These are phyloP conservation scores for Cyclostephanos tholiformis DNA, from an alignment of 108 stramenopile species.

Conservation along the genomic window DNA sequence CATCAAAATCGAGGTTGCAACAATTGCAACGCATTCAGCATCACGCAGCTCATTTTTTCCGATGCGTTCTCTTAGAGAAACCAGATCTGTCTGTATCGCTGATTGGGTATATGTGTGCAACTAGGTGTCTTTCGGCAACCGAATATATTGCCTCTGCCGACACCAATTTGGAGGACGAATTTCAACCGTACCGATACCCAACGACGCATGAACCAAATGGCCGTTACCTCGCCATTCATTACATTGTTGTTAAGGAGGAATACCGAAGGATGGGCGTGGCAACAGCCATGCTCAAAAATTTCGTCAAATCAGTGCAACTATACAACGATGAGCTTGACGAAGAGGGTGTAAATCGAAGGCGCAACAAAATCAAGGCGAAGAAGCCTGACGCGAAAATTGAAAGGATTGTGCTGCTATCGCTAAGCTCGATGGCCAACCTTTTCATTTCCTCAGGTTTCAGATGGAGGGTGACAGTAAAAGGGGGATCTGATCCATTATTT, in stretches of 20 bases:
- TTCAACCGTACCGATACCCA: slow-evolving; percentile 18
- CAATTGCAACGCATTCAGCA: slow-evolving; percentile 88
- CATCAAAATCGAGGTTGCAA: slow-evolving; percentile 76
- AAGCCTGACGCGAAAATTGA: slow-evolving; percentile 27
- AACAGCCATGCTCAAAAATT: slow-evolving; percentile 65
- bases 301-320: slow-evolving; percentile 53
- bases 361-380: slow-evolving; percentile 22
- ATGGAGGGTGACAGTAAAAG: slow-evolving; percentile 43
- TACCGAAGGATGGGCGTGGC: slow-evolving; percentile 65
- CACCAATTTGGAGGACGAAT: neutral
- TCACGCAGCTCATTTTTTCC: slow-evolving; percentile 81
- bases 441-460: slow-evolving; percentile 76
- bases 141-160: slow-evolving; percentile 10
- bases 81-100: neutral
- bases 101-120: slow-evolving; percentile 42
- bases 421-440: slow-evolving; percentile 63
- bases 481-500: slow-evolving; percentile 70
- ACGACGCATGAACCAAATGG: slow-evolving; percentile 76
- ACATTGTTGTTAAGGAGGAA: slow-evolving; percentile 70
- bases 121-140: slow-evolving; percentile 20
- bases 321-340: slow-evolving; percentile 25
- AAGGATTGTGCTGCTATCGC: slow-evolving; percentile 63
- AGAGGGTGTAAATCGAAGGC: slow-evolving; percentile 17
- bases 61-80: slow-evolving; percentile 65
- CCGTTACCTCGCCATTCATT: slow-evolving; percentile 84